Evolutionary conservation across 148 eudicot species (phyloP), one percentile per base, ranked within the genome.

Genomic region (Selenicereus undatus): DNA sequence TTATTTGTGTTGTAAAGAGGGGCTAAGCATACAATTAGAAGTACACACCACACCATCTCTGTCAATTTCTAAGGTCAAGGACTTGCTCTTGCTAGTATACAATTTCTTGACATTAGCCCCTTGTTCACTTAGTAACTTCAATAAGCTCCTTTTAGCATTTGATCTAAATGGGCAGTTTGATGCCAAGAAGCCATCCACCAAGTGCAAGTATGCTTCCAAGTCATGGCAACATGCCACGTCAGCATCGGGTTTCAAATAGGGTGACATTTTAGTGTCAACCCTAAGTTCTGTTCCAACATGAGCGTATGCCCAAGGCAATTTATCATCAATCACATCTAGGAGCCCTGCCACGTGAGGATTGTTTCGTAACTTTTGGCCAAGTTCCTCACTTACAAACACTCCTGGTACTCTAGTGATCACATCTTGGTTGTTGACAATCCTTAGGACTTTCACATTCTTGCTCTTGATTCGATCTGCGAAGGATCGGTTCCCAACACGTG

Each of bases 181-280:
- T 4, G 90, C 88, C 74, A 87, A 22, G 73, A 82, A 94, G 35
- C 98, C 98, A 35, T 94, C 98, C 51, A 94, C 97, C 80, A 94
- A 80, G 73, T 94, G 98, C 52, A 94, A 73, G 74, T 94, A 94
- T 2, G 98, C 97, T 82, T 94, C 98, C 87, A 94, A 82, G 82
- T 94, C 98, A 90, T 94, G 98, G 68, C 97, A 92, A 43, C 98
- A 94, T 20, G 93, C 95, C 1, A 92, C 91, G 26, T 94, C 98
- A 0, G 98, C 98, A 16, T 94, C 76, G 0, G 97, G 92, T 35
- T 86, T 94, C 80, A 94, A 51, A 65, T 85, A 94, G 8, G 98
- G 98, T 7, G 98, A 94, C 93, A 84, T 88, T 79, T 79, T 91
- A 2, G 98, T 91, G 42, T 94, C 97, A 5, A 94, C 92, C 27